These are phyloP conservation scores for Sequoia sempervirens DNA, from an alignment of 75 land plant species.

Conservation along the genomic window DNA sequence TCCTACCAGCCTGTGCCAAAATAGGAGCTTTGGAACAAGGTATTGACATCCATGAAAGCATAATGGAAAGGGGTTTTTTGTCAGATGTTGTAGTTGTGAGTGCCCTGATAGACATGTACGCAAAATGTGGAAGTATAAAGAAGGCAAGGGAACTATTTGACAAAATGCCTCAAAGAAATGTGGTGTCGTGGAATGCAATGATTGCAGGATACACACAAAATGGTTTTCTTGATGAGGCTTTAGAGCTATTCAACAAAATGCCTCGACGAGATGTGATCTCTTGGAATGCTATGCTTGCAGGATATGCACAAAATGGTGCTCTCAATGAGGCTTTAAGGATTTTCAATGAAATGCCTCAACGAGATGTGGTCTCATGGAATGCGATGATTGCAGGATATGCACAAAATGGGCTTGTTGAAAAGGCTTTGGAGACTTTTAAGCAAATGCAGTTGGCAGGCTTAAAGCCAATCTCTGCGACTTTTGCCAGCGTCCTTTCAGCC, in stretches of 20 bases:
- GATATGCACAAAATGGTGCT: slow-evolving; percentile 12
- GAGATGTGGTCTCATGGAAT: neutral
- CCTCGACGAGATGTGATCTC: slow-evolving; percentile 10
- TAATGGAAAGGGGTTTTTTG: slow-evolving; percentile 27
- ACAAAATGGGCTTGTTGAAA: neutral
- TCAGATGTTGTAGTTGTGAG: slow-evolving; percentile 43
- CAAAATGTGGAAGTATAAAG: slow-evolving; percentile 32
- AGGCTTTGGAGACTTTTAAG: neutral
- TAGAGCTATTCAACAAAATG: neutral
- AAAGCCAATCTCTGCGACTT: neutral
- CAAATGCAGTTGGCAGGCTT: neutral
- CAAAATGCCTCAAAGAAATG: slow-evolving; percentile 24
- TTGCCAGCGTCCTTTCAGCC: neutral
- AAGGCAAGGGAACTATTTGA: slow-evolving; percentile 37
- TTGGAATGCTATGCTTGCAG: slow-evolving; percentile 15
- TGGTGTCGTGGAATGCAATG: slow-evolving; percentile 46
- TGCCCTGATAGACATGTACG: slow-evolving; percentile 48
- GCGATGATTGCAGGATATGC: neutral
- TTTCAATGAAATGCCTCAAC: slow-evolving; percentile 10
- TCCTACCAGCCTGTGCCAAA: neutral
- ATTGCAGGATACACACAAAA: slow-evolving; percentile 22
- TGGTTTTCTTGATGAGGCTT: slow-evolving; percentile 8
- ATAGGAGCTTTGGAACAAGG: neutral
- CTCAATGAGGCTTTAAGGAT: neutral
- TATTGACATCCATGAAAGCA: slow-evolving; percentile 34